phyloP scores from a whole-genome alignment of 768 basidiomycete genomes.

The Russula sp. region DNA sequence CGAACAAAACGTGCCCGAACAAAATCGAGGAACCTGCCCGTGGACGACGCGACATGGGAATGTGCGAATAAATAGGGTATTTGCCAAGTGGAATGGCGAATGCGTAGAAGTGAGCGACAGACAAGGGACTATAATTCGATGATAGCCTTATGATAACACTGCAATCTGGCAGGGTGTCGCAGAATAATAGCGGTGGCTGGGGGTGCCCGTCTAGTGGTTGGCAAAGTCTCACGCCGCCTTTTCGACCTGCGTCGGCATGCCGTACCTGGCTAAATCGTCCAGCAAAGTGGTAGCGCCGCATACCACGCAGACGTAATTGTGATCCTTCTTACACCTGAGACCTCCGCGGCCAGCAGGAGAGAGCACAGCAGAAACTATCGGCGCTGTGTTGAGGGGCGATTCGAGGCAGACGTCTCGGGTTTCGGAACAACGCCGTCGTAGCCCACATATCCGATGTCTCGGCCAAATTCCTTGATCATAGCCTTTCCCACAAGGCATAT shows the following conservation, averaged over 20 bases:
- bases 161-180: conserved; percentile 8
- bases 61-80: conserved; percentile 26
- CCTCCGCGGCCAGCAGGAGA: conserved; percentile 4
- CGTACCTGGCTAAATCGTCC: conserved; percentile 7
- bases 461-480: conserved; percentile 81
- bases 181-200: conserved; percentile 6
- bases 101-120: conserved; percentile 6
- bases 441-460: conserved; percentile 68
- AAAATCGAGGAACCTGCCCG: conserved; percentile 14
- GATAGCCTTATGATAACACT: conserved; percentile 1
- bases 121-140: conserved; percentile 15
- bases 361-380: conserved; percentile 20
- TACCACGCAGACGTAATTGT: background rate
- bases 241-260: conserved; percentile 16
- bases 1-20: conserved; percentile 13
- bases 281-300: background rate
- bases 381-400: conserved; percentile 19
- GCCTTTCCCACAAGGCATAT: conserved; percentile 84
- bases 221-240: conserved; percentile 3
- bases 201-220: background rate
- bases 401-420: conserved; percentile 41
- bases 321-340: conserved; percentile 10
- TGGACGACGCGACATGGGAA: conserved; percentile 12
- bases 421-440: conserved; percentile 71
- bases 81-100: conserved; percentile 14